A percentile compares a stretch with the other conserved stretches of the same genome.
These are phyloP conservation scores for Venturia asperata DNA, from an alignment of 2,329 filamentous ascomycete genomes.

Conservation along the genomic window DNA sequence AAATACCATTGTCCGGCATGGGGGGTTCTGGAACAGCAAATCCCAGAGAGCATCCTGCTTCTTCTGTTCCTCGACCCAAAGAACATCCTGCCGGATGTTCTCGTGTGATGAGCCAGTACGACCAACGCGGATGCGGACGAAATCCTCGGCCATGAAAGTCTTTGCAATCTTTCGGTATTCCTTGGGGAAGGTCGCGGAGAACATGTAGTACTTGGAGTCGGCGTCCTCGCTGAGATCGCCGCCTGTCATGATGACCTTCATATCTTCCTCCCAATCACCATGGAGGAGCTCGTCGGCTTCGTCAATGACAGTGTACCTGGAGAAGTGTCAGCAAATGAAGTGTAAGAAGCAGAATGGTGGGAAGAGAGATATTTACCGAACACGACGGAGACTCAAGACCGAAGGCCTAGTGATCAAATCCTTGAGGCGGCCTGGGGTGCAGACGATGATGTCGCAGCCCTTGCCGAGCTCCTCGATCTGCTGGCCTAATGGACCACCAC, in stretches of 20 bases:
- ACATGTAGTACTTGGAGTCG: slow-evolving; percentile 68
- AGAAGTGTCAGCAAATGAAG: background rate
- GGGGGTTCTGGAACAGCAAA: slow-evolving; percentile 61
- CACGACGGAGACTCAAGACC: slow-evolving; percentile 63
- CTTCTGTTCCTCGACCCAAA: slow-evolving; percentile 55
- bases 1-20: slow-evolving; percentile 75
- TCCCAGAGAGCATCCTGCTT: slow-evolving; percentile 69
- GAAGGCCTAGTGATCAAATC: slow-evolving; percentile 72
- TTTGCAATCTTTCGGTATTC: slow-evolving; percentile 67
- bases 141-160: slow-evolving; percentile 64
- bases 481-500: slow-evolving; percentile 64
- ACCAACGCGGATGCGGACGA: slow-evolving; percentile 77
- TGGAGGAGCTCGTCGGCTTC: slow-evolving; percentile 92
- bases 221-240: slow-evolving; percentile 71
- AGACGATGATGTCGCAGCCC: slow-evolving; percentile 86
- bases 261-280: slow-evolving; percentile 67
- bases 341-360: slow-evolving; percentile 6
- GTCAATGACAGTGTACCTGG: slow-evolving; percentile 67
- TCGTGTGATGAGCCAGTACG: slow-evolving; percentile 73
- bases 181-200: slow-evolving; percentile 91
- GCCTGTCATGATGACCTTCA: slow-evolving; percentile 69
- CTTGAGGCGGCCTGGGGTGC: slow-evolving; percentile 75
- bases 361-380: slow-evolving; percentile 55
- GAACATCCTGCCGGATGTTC: slow-evolving; percentile 73
- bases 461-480: slow-evolving; percentile 68